Percentiles rank a stretch among this genome's conserved stretches.
Evolutionary conservation across 2,329 filamentous ascomycete genomes (phyloP).

Genomic region (Akanthomyces muscarius): DNA sequence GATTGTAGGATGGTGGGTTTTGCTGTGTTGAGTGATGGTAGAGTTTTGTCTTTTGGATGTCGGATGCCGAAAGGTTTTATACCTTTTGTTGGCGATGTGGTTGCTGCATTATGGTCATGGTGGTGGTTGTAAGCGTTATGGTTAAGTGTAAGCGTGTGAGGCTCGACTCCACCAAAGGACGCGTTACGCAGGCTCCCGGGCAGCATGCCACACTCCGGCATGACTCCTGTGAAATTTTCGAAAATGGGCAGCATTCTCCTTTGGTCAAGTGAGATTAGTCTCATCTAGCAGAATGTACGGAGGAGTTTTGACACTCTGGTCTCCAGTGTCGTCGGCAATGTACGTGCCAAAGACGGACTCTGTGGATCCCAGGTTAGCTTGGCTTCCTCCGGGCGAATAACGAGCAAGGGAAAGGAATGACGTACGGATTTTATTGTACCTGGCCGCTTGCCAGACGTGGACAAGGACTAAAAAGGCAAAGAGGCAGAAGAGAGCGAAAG

Average conservation of each 20-base stretch:
- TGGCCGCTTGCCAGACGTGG: conserved; percentile 13
- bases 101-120: neutral
- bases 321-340: neutral
- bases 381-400: no score
- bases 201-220: neutral
- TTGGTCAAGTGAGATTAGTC: neutral
- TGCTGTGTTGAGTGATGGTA: neutral
- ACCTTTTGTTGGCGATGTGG: neutral
- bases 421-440: conserved; percentile 11
- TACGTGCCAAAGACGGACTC: conserved; percentile 1
- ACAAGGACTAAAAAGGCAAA: conserved; percentile 8
- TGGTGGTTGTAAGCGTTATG: neutral
- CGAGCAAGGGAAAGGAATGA: neutral
- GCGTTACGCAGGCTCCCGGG: neutral
- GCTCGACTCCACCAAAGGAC: neutral
- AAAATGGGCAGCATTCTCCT: neutral
- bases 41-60: neutral
- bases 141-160: conserved; percentile 5
- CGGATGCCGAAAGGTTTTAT: neutral
- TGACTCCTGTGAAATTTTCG: neutral
- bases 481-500: conserved; percentile 5
- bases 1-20: neutral
- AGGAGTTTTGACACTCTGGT: neutral
- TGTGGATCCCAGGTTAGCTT: neutral
- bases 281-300: neutral